Evolutionary conservation across 371 early-diverging fungal genomes (phyloP).

Genomic region (Amoeboradix gromovi): DNA sequence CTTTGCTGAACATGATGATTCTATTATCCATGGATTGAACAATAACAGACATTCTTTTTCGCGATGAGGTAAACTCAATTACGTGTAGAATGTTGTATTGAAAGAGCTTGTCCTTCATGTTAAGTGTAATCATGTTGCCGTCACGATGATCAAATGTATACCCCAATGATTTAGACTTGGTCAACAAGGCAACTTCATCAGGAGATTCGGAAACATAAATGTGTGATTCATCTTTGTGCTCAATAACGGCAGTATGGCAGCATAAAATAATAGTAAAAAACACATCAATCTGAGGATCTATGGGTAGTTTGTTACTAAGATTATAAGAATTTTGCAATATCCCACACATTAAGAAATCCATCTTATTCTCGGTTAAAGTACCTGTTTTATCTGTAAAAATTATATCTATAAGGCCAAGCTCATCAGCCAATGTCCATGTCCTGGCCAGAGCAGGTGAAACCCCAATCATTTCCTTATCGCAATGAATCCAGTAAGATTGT

Average conservation of each 20-base stretch:
- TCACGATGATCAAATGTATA: slow-evolving; percentile 44
- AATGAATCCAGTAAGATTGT: slow-evolving; percentile 48
- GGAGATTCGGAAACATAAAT: slow-evolving; percentile 68
- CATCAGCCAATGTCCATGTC: slow-evolving; percentile 79
- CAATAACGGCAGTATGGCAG: slow-evolving; percentile 1
- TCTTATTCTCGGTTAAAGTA: slow-evolving; percentile 80
- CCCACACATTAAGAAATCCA: slow-evolving; percentile 61
- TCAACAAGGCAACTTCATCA: slow-evolving; percentile 71
- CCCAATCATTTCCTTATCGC: slow-evolving; percentile 44
- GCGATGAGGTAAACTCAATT: slow-evolving; percentile 66
- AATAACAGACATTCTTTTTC: slow-evolving; percentile 51
- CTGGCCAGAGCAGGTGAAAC: slow-evolving; percentile 36
- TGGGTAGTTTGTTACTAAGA: background rate
- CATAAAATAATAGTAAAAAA: background rate
- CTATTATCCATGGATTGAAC: slow-evolving; percentile 27
- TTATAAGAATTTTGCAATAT: background rate
- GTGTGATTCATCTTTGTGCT: slow-evolving; percentile 12
- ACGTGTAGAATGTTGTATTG: slow-evolving; percentile 38
- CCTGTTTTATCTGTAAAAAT: slow-evolving; percentile 93
- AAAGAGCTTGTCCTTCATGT: slow-evolving; percentile 32
- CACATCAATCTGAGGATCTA: background rate
- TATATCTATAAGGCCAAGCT: slow-evolving; percentile 77
- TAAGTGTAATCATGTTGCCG: slow-evolving; percentile 23
- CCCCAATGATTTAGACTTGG: slow-evolving; percentile 54
- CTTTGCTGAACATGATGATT: slow-evolving; percentile 66